Percentiles rank a stretch among this genome's conserved stretches.
Evolutionary conservation across 2,329 filamentous ascomycete species (phyloP).

Genomic region (Calonectria naviculata): DNA sequence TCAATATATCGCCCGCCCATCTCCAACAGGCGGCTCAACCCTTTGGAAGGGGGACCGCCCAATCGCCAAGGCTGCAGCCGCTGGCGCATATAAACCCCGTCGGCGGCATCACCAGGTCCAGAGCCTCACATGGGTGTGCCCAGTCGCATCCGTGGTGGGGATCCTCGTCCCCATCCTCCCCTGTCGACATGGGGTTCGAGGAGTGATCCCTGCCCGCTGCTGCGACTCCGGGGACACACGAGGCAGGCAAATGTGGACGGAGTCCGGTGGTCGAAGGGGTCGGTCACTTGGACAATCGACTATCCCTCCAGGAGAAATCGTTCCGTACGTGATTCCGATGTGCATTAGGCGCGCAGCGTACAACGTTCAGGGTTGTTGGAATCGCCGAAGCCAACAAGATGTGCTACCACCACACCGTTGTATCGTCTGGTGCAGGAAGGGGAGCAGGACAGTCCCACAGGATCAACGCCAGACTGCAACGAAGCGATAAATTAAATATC

Average conservation of each 20-base stretch:
- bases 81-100: background rate
- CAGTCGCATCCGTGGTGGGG: conserved; percentile 3
- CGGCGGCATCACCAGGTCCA: background rate
- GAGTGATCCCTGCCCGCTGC: background rate
- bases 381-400: background rate
- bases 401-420: background rate
- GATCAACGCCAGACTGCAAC: background rate
- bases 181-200: background rate
- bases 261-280: background rate
- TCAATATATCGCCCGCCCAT: background rate
- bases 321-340: background rate
- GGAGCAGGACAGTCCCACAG: background rate
- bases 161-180: background rate
- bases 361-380: background rate
- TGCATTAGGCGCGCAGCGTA: background rate
- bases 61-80: background rate
- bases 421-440: background rate
- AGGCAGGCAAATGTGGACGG: background rate
- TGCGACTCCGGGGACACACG: background rate
- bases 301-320: background rate
- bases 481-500: background rate
- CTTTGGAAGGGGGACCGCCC: too few relatives aligned
- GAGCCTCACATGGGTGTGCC: conserved; percentile 8
- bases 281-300: too few relatives aligned
- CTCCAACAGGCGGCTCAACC: background rate